Base-by-base conservation (phyloP, 2,329 filamentous ascomycete species). In the Fusarium gaditjirri region DNA sequence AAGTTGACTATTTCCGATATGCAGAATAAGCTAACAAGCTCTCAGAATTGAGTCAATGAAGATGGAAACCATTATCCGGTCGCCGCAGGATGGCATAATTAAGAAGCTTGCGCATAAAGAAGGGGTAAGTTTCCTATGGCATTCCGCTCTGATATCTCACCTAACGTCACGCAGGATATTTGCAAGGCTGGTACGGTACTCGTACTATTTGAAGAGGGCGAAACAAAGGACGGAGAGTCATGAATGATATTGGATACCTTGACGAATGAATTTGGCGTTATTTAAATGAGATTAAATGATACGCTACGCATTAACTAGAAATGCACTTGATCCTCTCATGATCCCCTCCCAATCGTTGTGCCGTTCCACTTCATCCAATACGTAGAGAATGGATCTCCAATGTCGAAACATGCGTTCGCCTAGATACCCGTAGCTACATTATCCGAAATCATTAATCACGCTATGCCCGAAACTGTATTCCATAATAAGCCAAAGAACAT, bases 21-120 rank as follows among this genome's bases (percentile, higher is more conserved):
- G 82, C 67, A 23, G 35, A 25, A 27, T 8, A 38, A 76, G 55
- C 79, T 82, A 69, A 82, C 25, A 36, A 31, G 13, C 8, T 19
- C 47, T 21, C 62, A 91, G 89, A 3, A 94, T 95, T 77, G 93
- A 95, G 82, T 94, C 92, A 65, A 95, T 95, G 93, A 95, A 95
- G 86, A 95, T 95, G 93, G 93, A 95, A 80, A 95, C 93, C 4
- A 91, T 94, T 3, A 94, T 95, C 75, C 87, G 93, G 67, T 93
- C 92, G 57, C 93, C 93, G 12, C 91, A 93, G 71, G 87, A 89
- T 65, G 93, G 93, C 11, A 84, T 90, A 2, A 88, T 95, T 68
- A 91, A 92, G 80, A 92, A 89, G 79, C 82, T 95, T 62, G 91
- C 92, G 42, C 92, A 94, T 78, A 90, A 91, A 77, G 88, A 91